Evolutionary conservation across 352 stramenopile species (phyloP), one percentile per base, ranked within the genome.

Genomic region (Globisporangium ultimum): DNA sequence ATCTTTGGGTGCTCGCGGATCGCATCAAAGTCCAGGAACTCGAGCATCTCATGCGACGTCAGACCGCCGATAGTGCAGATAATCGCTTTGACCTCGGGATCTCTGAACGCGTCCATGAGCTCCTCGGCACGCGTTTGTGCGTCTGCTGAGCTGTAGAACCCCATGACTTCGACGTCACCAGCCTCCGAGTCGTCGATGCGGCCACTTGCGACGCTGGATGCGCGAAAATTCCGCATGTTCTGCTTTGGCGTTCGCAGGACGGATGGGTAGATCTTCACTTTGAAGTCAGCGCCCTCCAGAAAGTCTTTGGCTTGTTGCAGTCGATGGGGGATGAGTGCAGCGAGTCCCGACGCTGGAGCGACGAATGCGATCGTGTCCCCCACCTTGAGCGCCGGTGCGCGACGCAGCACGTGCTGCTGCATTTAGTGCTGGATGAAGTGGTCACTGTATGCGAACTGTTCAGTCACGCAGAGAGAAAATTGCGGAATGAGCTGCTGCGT

Each of bases 31-130:
- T 88, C 72, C 21, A 89, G 69, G 55, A 76, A 76, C 55, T 87
- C 76, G 32, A 89, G 61, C 6, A 88, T 28, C 53, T 88, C 77
- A 55, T 89, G 77, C 18, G 66, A 82, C 24, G 76, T 88, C 41
- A 84, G 69, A 2, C 80, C 77, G 2, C 80, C 80, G 21, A 87
- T 83, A 10, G 78, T 74, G 32, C 75, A 84, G 14, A 86, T 58
- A 45, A 88, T 87, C 5, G 66, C 74, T 6, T 63, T 60, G 5
- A 89, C 64, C 0, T 58, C 7, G 0, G 70, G 67, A 42, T 87
- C 74, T 15, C 41, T 36, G 28, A 89, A 87, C 15, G 76, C 76
- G 20, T 74, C 51, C 77, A 86, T 87, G 48, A 88, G 60, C 10
- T 88, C 76, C 5, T 63, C 6, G 0, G 73, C 75, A 28, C 77